These are phyloP conservation scores for Gaertneriomyces sp. DNA, from an alignment of 192 early-diverging fungal genomes.

Conservation along the genomic window DNA sequence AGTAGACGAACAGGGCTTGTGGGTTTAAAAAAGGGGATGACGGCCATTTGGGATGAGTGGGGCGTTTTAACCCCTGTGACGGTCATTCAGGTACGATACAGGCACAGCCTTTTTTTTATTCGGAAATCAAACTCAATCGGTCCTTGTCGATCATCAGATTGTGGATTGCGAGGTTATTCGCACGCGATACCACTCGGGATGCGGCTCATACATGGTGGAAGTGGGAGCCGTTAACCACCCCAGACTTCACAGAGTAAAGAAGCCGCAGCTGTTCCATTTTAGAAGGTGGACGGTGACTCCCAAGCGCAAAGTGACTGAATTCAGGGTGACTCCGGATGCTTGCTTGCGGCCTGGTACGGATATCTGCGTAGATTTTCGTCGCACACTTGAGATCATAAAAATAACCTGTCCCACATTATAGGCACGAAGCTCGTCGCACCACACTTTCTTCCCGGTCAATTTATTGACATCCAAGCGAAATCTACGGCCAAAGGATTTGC, in stretches of 20 bases:
- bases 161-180: constrained; percentile 46
- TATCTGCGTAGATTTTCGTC: not conserved
- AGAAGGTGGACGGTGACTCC: constrained; percentile 65
- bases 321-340: constrained; percentile 81
- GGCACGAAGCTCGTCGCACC: constrained; percentile 62
- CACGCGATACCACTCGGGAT: constrained; percentile 34
- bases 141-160: constrained; percentile 17
- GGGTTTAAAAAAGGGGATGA: constrained; percentile 94
- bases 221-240: constrained; percentile 41
- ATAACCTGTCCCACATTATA: not conserved
- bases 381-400: too few species aligned
- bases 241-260: constrained; percentile 52
- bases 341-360: constrained; percentile 64
- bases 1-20: constrained; percentile 63
- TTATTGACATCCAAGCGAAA: constrained; percentile 84
- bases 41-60: constrained; percentile 89
- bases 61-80: constrained; percentile 88
- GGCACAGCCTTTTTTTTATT: not conserved
- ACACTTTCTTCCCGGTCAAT: constrained; percentile 95
- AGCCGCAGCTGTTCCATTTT: constrained; percentile 74
- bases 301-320: constrained; percentile 78
- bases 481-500: constrained; percentile 91
- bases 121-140: not conserved
- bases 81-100: constrained; percentile 64
- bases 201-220: constrained; percentile 43